Percentiles rank a stretch among this genome's conserved stretches.
Conservation (phyloP, 2,329 filamentous ascomycete species). For the Dothidotthia symphoricarpi region DNA sequence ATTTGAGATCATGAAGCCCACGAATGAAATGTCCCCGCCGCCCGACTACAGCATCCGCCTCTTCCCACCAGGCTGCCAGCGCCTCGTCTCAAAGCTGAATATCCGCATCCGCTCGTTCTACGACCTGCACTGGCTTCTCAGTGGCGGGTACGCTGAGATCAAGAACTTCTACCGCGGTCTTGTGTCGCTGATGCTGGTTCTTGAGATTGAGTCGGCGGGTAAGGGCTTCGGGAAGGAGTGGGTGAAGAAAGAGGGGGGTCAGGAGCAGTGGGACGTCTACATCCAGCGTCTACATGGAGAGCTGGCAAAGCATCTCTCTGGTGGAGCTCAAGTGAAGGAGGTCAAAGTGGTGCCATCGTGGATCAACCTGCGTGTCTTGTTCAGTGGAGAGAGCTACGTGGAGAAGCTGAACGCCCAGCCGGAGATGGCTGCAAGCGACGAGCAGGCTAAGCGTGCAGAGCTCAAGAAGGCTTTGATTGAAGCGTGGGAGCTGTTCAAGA, state of each 20-base stretch:
- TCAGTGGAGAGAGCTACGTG: conserved; percentile 22
- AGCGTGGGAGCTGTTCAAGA: conserved; percentile 19
- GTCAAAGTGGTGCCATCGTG: conserved; percentile 19
- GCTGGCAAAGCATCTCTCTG: conserved; percentile 14
- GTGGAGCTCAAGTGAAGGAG: background rate
- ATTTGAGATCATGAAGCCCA: conserved; percentile 33
- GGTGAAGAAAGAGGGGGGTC: conserved; percentile 4
- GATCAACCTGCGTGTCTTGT: conserved; percentile 26
- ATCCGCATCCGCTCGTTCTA: conserved; percentile 25
- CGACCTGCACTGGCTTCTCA: conserved; percentile 21
- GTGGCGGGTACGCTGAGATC: conserved; percentile 16
- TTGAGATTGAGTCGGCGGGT: conserved; percentile 18
- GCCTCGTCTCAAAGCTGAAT: conserved; percentile 17
- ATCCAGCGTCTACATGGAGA: conserved; percentile 17
- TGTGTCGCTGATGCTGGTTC: conserved; percentile 15
- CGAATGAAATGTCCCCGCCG: conserved; percentile 16
- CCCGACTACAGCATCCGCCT: conserved; percentile 23
- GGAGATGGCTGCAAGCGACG: background rate
- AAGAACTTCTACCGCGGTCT: conserved; percentile 25
- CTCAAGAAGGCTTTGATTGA: conserved; percentile 11
- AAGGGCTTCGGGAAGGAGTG: conserved; percentile 18
- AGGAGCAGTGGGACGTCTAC: conserved; percentile 21
- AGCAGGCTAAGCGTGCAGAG: conserved; percentile 8
- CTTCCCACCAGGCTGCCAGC: conserved; percentile 19
- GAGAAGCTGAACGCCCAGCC: background rate